Conservation (phyloP, 306 rosid species). For the Luffa acutangula region DNA sequence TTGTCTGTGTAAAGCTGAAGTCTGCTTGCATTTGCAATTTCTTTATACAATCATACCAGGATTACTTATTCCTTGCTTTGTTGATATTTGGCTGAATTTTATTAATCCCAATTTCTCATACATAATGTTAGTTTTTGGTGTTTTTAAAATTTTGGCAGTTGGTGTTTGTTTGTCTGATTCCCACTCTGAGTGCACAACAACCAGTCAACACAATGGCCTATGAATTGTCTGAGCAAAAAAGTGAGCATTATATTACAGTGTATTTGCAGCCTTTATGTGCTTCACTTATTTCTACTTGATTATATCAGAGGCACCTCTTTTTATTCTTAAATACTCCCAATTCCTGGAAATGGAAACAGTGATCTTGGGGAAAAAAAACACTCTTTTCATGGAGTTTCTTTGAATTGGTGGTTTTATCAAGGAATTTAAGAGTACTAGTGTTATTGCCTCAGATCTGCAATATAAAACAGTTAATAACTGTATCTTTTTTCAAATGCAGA, state of each 20-base stretch:
- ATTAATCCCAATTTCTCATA: background rate
- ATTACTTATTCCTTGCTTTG: background rate
- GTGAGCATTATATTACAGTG: conserved; percentile 32
- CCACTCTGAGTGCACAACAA: background rate
- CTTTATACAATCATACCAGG: background rate
- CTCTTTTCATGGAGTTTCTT: conserved; percentile 4
- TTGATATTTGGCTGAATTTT: background rate
- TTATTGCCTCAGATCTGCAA: background rate
- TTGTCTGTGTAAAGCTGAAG: background rate
- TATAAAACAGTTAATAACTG: background rate
- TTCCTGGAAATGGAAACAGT: background rate
- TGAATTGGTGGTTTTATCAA: background rate
- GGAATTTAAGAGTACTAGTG: background rate
- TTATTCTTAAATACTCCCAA: background rate
- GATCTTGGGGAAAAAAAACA: background rate
- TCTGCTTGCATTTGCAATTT: background rate
- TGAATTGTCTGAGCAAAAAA: conserved; percentile 62
- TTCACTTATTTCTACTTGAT: background rate
- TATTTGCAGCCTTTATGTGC: background rate
- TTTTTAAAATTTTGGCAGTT: background rate
- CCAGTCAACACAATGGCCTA: conserved; percentile 39
- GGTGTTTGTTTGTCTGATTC: background rate
- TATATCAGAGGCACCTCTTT: background rate
- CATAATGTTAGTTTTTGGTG: background rate
- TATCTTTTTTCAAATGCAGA: conserved; percentile 35